These are phyloP conservation scores for Eutypella sp. DNA, from an alignment of 2,329 filamentous ascomycete species.

Conservation along the genomic window DNA sequence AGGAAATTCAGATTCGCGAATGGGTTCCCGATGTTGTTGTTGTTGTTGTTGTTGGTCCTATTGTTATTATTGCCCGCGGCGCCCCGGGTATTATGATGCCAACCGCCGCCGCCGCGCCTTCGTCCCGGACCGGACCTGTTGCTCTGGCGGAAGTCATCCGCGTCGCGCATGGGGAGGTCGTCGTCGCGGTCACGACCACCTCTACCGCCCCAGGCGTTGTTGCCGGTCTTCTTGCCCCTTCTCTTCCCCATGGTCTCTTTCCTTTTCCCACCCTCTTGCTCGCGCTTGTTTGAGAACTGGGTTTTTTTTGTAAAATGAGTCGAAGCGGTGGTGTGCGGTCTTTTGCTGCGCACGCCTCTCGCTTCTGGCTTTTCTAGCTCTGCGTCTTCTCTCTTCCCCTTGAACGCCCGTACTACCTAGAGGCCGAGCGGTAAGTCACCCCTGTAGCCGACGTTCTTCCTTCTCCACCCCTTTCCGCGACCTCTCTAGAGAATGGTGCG, in stretches of 20 bases:
- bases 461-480: too few species aligned
- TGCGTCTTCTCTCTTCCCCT: too few species aligned
- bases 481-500: too few species aligned
- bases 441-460: too few species aligned
- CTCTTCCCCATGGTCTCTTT: constrained; percentile 13
- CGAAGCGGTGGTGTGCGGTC: too few species aligned
- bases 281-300: not conserved
- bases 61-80: not conserved
- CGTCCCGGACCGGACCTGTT: not conserved
- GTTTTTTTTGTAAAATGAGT: too few species aligned
- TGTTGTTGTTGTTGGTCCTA: not conserved
- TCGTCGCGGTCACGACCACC: constrained; percentile 12
- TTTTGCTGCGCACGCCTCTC: too few species aligned
- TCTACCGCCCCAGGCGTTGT: constrained; percentile 1
- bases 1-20: not conserved
- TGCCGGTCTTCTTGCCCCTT: constrained; percentile 3
- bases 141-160: not conserved
- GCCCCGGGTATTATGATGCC: not conserved
- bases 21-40: not conserved
- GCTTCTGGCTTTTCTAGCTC: too few species aligned
- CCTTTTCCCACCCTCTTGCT: not conserved
- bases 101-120: not conserved
- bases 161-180: constrained; percentile 18
- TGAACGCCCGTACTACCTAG: too few species aligned
- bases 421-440: too few species aligned